Evolutionary conservation across 768 basidiomycete species (phyloP), one percentile per base, ranked within the genome.

Genomic region (Termitomyces sp.): DNA sequence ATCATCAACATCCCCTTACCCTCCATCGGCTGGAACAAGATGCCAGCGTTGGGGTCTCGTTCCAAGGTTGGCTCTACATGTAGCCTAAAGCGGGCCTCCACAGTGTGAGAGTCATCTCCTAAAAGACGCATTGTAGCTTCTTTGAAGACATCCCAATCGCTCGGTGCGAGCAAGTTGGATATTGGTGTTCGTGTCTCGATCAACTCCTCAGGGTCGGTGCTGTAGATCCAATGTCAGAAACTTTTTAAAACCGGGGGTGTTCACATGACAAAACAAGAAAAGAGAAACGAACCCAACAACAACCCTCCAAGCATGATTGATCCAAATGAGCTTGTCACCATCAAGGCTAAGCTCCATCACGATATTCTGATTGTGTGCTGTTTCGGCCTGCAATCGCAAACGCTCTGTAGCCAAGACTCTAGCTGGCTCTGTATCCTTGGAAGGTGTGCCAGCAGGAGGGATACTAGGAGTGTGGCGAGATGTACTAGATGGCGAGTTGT

Each of bases 1-100:
- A 91, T 82, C 86, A 98, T 95, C 63, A 98, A 83, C 97, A 99
- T 98, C 16, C 97, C 97, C 67, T 96, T 96, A 29, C 91, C 97
- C 65, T 98, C 95, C 88, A 98, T 94, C 61, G 83, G 84, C 68
- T 92, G 89, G 69, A 84, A 91, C 27, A 88, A 76, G 7, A 72
- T 70, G 10, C 77, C 77, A 16, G 73, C 64, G 22, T 77, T 75
- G 23, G 81, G 78, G 39, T 89, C 88, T 41, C 75, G 74, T 53
- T 83, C 81, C 42, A 75, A 68, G 25, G 78, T 81, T 3, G 86
- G 81, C 59, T 88, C 81, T 39, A 96, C 81, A 62, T 86, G 85
- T 44, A 99, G 81, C 53, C 86, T 86, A 76, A 99, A 98, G 49
- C 85, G 82, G 45, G 91, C 89, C 67, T 98, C 94, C 53, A 98